Conservation (phyloP, 139 green algal species). For the Closterium sp. region DNA sequence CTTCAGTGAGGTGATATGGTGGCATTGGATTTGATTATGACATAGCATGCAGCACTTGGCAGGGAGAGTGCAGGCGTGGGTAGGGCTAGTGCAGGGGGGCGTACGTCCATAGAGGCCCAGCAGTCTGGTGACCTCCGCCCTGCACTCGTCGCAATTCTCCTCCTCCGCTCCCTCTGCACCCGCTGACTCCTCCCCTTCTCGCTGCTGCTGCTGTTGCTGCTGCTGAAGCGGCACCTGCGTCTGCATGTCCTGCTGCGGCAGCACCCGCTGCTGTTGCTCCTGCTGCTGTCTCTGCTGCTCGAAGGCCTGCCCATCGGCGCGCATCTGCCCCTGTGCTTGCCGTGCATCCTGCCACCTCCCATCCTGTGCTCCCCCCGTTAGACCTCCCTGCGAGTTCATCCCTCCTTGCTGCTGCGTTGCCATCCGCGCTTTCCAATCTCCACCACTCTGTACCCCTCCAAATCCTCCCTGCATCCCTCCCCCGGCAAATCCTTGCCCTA, state of each 20-base stretch:
- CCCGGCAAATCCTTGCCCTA: background rate
- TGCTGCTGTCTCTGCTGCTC: background rate
- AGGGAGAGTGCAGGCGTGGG: background rate
- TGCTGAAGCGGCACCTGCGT: background rate
- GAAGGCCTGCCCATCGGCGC: background rate
- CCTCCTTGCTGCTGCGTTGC: background rate
- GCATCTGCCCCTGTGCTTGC: background rate
- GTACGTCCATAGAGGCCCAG: background rate
- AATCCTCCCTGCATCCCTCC: background rate
- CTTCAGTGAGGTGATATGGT: too few species aligned
- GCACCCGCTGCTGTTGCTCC: background rate
- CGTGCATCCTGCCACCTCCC: background rate
- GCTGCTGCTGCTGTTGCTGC: background rate
- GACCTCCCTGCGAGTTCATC: background rate
- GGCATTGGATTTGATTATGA: too few species aligned
- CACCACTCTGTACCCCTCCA: background rate
- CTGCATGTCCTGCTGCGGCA: background rate
- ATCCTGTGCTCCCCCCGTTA: background rate
- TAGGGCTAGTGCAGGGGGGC: background rate
- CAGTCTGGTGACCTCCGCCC: background rate
- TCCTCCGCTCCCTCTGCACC: background rate
- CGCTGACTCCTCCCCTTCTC: background rate
- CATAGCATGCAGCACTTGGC: background rate
- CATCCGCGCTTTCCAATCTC: background rate
- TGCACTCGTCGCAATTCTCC: background rate